Conservation (phyloP, 2,329 filamentous ascomycete genomes). For the Cercospora janseana region DNA sequence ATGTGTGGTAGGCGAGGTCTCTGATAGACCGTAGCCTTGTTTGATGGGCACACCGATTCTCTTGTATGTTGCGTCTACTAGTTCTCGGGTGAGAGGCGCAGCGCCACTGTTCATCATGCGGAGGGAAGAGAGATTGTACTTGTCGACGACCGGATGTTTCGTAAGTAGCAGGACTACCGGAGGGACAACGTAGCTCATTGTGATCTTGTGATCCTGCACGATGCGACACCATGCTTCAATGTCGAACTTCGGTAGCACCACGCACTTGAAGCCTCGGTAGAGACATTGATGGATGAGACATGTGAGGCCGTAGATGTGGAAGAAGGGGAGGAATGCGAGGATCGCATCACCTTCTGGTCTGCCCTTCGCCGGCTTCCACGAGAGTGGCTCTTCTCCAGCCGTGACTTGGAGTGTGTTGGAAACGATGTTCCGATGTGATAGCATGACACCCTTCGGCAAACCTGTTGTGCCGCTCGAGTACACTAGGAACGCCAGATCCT, state of each 20-base stretch:
- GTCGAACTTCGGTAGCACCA: conserved; percentile 79
- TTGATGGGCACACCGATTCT: conserved; percentile 78
- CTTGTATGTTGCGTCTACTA: conserved; percentile 72
- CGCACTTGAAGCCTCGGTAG: conserved; percentile 62
- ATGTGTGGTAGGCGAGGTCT: conserved; percentile 78
- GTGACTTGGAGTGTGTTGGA: conserved; percentile 59
- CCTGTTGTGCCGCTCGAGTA: conserved; percentile 91
- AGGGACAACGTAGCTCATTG: conserved; percentile 78
- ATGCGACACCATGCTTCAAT: conserved; percentile 73
- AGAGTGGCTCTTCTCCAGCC: conserved; percentile 51
- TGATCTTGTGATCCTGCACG: conserved; percentile 72
- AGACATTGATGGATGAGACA: conserved; percentile 68
- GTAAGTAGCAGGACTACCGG: conserved; percentile 77
- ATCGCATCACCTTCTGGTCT: conserved; percentile 65
- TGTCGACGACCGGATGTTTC: conserved; percentile 73
- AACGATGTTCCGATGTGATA: conserved; percentile 80
- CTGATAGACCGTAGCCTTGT: conserved; percentile 87
- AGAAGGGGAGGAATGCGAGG: conserved; percentile 80
- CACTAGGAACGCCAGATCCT: conserved; percentile 78
- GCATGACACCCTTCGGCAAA: conserved; percentile 71
- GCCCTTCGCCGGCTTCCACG: conserved; percentile 44
- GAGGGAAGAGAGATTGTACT: conserved; percentile 76
- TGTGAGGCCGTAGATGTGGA: conserved; percentile 82
- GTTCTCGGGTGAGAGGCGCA: conserved; percentile 76
- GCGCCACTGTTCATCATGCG: conserved; percentile 86